Base-by-base conservation (phyloP, 2,329 filamentous ascomycete genomes). In the Penicillium concentricum region DNA sequence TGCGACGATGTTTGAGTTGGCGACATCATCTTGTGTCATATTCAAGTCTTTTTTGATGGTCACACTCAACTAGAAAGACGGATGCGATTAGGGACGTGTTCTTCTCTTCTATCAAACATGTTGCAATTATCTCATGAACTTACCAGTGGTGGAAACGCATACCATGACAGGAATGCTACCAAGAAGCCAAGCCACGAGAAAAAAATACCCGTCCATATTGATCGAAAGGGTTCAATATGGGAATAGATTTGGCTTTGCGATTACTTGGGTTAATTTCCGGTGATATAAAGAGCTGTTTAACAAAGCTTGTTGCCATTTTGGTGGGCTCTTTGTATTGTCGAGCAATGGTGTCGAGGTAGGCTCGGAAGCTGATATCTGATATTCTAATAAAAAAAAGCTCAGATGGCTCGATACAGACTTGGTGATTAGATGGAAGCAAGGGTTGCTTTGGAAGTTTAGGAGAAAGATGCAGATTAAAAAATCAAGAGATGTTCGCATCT, bases 1-100 rank as follows among this genome's bases (percentile, higher is more conserved):
- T 6, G 91, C 92, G 56, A 94, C 83, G 59, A 96, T 93, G 75
- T 96, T 96, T 37, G 92, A 96, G 77, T 96, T 97, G 65, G 88
- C 86, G 51, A 96, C 81, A 72, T 96, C 82, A 34, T 79, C 78
- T 26, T 87, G 79, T 12, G 83, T 87, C 66, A 96, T 84, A 50
- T 86, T 72, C 34, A 96, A 82, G 69, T 96, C 91, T 61, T 87
- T 80, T 71, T 87, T 88, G 78, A 96, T 95, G 28, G 90, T 91
- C 68, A 88, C 84, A 49, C 86, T 84, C 69, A 90, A 79, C 81
- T 86, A 61, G 15, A 10, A 46, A 18, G 16, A 39, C 32, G 18
- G 46, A 22, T 37, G 15, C 47, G 47, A 60, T 72, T 57, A 70
- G 65, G n/a, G 7, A 43, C 38, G 47, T 44, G 41, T 3, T 1